These are phyloP conservation scores for Hypoxylon intermedium DNA, from an alignment of 495 filamentous ascomycete species.

Conservation along the genomic window DNA sequence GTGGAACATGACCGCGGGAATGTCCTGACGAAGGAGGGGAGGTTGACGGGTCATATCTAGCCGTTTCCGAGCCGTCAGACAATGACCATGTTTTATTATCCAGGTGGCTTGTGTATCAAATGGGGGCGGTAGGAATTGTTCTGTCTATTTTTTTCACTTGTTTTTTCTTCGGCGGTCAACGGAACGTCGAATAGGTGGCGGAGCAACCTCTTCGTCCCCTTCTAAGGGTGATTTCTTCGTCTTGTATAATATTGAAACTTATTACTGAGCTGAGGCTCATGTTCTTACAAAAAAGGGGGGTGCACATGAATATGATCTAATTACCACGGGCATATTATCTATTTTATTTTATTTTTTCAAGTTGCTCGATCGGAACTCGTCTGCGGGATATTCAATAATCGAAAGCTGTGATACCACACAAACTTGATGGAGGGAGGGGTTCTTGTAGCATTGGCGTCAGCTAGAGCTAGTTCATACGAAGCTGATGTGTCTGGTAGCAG, in stretches of 20 bases:
- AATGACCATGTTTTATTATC: conserved; percentile 39
- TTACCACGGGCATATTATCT: conserved; percentile 10
- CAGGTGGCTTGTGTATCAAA: conserved; percentile 21
- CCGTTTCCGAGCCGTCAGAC: conserved; percentile 34
- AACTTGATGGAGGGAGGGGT: background rate
- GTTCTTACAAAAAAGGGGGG: conserved; percentile 22
- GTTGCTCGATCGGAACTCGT: conserved; percentile 6
- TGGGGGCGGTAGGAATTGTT: conserved; percentile 15
- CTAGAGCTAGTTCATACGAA: conserved; percentile 4
- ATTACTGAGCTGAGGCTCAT: conserved; percentile 20
- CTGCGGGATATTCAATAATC: conserved; percentile 17
- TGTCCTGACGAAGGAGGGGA: conserved; percentile 40
- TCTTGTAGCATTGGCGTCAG: background rate
- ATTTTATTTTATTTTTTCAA: background rate
- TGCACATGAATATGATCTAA: conserved; percentile 37
- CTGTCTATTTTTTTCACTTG: conserved; percentile 16
- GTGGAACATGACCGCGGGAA: conserved; percentile 43
- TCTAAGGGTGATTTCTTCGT: conserved; percentile 23
- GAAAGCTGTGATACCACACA: conserved; percentile 34
- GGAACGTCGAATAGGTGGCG: conserved; percentile 27
- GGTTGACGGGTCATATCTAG: conserved; percentile 32
- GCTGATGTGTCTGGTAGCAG: background rate
- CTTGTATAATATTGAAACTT: conserved; percentile 45
- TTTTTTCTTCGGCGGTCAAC: conserved; percentile 3
- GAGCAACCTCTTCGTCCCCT: conserved; percentile 18